phyloP scores from a whole-genome alignment of 176 grass and related monocot species.

The Metroxylon sagu region DNA sequence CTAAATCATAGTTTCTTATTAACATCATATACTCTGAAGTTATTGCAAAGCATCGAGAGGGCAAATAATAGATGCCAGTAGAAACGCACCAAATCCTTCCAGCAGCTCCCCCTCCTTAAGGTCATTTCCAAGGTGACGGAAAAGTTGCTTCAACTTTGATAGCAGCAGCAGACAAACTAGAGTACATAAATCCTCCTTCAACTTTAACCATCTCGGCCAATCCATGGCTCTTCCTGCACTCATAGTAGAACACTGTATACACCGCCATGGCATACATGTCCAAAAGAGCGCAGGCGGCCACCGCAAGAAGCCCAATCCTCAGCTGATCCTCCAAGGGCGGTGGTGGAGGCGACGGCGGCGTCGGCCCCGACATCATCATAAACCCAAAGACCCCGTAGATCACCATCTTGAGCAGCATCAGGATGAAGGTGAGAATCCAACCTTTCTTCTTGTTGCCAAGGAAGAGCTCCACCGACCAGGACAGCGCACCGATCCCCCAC shows the following conservation, averaged over 20 bases:
- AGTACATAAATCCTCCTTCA: too few species aligned
- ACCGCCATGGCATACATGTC: background rate
- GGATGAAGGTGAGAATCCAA: constrained; percentile 21
- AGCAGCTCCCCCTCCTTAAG: too few species aligned
- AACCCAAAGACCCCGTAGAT: constrained; percentile 14
- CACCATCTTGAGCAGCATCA: constrained; percentile 15
- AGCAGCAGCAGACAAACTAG: too few species aligned
- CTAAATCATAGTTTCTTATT: too few species aligned
- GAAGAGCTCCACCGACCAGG: constrained; percentile 41
- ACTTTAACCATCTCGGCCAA: too few species aligned
- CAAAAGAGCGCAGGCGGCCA: background rate
- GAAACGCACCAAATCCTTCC: too few species aligned
- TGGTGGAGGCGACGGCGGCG: background rate
- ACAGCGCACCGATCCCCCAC: constrained; percentile 44
- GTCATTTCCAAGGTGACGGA: too few species aligned
- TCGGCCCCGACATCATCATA: background rate
- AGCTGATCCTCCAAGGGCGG: background rate
- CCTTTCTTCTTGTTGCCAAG: constrained; percentile 31
- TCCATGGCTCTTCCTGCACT: background rate
- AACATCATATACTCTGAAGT: too few species aligned
- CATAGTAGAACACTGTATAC: background rate
- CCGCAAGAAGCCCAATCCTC: background rate
- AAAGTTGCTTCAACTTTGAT: too few species aligned
- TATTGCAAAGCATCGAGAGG: too few species aligned
- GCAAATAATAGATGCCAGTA: too few species aligned